Evolutionary conservation across 768 basidiomycete species (phyloP), one percentile per base, ranked within the genome.

Genomic region (Suillus spraguei): DNA sequence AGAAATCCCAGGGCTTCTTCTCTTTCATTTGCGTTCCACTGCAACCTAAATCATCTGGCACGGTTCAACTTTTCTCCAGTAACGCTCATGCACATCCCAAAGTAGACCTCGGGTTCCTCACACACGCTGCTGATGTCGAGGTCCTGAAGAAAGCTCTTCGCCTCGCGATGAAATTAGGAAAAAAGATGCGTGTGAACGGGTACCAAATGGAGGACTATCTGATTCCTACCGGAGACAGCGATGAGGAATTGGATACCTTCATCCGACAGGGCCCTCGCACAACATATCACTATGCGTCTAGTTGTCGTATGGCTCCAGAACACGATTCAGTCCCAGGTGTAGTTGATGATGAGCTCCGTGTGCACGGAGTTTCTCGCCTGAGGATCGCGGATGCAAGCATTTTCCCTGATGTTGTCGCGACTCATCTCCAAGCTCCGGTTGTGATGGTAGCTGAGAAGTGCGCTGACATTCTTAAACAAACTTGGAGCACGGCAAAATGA

Each of bases 291-390:
- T 80, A 77, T 50, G 62, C 75, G 7, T 76, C 72, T 36, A 76
- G 78, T 49, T 79, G 79, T 69, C 64, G 78, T 9, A 80, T 81
- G 77, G 79, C 60, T 39, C 64, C 54, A n/a, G 44, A 59, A 6
- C 38, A 54, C n/a, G 59, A 60, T 66, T 49, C 58, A 28, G 28
- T 28, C 28, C 28, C 28, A 14, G 84, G 84, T 28, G 83, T 84
- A 0, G 82, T 86, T 36, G 81, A 82, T 65, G 78, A 79, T 56
- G 69, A 77, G 33, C 67, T 83, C 17, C 67, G 73, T 14, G 84
- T 85, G 1, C 79, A 85, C 69, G 84, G 84, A 8, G 71, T 81
- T 1, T 42, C 56, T 35, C 78, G 79, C 56, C 66, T 85, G 39
- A 74, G 84, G 50, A 78, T 81, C 32, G 74, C 73, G n/a, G 80